Evolutionary conservation across 345 rosid genomes (phyloP), one percentile per base, ranked within the genome.

Genomic region (Sonneratia caseolaris): DNA sequence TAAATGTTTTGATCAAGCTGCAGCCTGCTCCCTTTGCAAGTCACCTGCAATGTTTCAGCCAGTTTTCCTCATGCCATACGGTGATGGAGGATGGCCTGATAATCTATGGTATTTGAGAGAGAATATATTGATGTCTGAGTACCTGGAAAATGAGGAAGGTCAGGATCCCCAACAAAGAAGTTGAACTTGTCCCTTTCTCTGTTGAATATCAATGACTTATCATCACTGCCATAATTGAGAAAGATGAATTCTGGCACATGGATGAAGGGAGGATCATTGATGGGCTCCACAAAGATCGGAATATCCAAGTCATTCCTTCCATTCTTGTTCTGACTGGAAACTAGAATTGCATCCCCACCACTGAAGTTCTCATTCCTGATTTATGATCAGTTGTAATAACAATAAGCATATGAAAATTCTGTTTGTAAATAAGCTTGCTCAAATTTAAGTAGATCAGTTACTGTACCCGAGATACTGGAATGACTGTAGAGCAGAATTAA

Each of bases 391-490:
- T 22, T 22, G 6, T 67, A 1, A 67, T n/a, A 67, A 19, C 3
- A 24, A 43, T 3, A 9, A 68, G 18, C 19, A 48, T 68, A n/a
- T 42, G 36, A 42, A 42, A 16, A 45, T 12, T 68, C 10, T 12
- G 14, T 11, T 11, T 18, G 36, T 5, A 8, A 9, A 4, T 43
- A 0, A 9, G 18, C 19, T 22, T 68, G 47, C n/a, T 21, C 7
- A 24, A 45, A 42, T 36, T 37, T 43, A 15, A 68, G 8, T 16
- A n/a, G 36, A 11, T 21, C 19, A 5, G 47, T 43, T 51, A 22
- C 32, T n/a, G 73, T 89, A 94, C 98, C 97, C 98, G 7, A 92
- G 87, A 87, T 92, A 89, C 66, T 84, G 97, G 74, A 95, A 71
- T 5, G 96, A 86, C 53, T 80, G 84, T 79, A 92, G 87, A 18